These are phyloP conservation scores for Ogataea henricii DNA, from an alignment of 805 yeast species.

Conservation along the genomic window DNA sequence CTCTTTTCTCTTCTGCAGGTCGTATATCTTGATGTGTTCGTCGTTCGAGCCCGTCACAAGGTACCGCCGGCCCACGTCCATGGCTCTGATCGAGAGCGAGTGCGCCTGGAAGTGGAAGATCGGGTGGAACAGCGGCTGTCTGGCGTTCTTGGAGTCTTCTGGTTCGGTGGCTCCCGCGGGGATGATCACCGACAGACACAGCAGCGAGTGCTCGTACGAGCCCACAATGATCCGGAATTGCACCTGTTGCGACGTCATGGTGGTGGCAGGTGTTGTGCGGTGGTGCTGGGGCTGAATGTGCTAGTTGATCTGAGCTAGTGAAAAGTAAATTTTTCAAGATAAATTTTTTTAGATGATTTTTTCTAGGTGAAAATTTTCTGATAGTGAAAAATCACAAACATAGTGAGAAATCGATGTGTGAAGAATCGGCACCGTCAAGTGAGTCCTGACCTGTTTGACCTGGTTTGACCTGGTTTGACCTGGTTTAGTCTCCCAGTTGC, in stretches of 20 bases:
- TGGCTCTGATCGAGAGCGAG: conserved; percentile 78
- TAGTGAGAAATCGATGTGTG: too few species aligned
- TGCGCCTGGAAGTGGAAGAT: conserved; percentile 97
- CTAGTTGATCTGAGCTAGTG: not conserved
- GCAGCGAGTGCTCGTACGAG: conserved; percentile 89
- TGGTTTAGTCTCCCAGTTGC: too few species aligned
- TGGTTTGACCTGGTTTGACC: too few species aligned
- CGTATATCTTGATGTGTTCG: conserved; percentile 92
- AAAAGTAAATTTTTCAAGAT: not conserved
- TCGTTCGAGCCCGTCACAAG: conserved; percentile 94
- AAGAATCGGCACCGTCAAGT: not conserved
- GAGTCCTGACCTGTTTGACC: not conserved
- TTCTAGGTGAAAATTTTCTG: conserved; percentile 1
- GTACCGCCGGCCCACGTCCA: conserved; percentile 81
- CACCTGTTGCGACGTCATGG: conserved; percentile 11
- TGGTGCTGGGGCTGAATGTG: not conserved
- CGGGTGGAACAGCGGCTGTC: conserved; percentile 77
- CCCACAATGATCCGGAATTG: conserved; percentile 87
- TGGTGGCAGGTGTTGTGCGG: not conserved
- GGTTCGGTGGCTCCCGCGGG: conserved; percentile 27
- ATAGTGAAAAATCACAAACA: not conserved
- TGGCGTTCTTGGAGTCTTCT: conserved; percentile 27
- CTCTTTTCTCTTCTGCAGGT: conserved; percentile 90
- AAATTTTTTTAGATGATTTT: not conserved
- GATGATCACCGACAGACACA: conserved; percentile 78